Evolutionary conservation across 2,329 filamentous ascomycete genomes (phyloP).

Genomic region (Byssochlamys sp.): DNA sequence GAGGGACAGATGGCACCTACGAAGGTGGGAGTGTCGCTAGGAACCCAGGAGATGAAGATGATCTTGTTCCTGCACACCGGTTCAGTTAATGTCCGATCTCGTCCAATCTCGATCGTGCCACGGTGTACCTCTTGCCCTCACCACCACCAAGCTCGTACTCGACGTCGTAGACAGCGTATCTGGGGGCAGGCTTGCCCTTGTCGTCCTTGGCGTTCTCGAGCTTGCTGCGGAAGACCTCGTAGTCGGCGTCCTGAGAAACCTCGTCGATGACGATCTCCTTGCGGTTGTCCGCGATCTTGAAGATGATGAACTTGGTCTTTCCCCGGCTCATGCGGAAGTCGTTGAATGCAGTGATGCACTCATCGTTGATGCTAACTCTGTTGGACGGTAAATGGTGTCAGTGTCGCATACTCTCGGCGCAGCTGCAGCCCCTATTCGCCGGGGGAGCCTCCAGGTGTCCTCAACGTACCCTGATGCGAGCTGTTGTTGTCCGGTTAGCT

Average conservation of each 20-base stretch:
- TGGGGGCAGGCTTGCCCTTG: constrained; percentile 36
- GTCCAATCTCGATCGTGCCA: background rate
- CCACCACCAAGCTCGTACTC: constrained; percentile 39
- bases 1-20: constrained; percentile 19
- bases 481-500: constrained; percentile 1
- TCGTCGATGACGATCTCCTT: constrained; percentile 42
- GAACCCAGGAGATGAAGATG: constrained; percentile 43
- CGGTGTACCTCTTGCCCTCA: constrained; percentile 39
- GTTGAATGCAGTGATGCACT: constrained; percentile 39
- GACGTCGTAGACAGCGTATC: constrained; percentile 43
- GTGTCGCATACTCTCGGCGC: background rate
- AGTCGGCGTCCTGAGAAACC: constrained; percentile 35
- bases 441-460: background rate
- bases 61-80: constrained; percentile 38
- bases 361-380: constrained; percentile 39
- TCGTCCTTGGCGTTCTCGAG: constrained; percentile 34
- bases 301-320: constrained; percentile 43
- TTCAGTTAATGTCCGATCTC: background rate
- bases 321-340: constrained; percentile 37
- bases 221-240: constrained; percentile 40
- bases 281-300: constrained; percentile 43
- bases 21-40: constrained; percentile 29
- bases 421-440: background rate
- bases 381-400: background rate
- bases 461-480: constrained; percentile 8